A percentile compares a stretch with the other conserved stretches of the same genome.
Evolutionary conservation across 2,329 filamentous ascomycete species (phyloP).

Genomic region (Ceratocystis harringtonii): DNA sequence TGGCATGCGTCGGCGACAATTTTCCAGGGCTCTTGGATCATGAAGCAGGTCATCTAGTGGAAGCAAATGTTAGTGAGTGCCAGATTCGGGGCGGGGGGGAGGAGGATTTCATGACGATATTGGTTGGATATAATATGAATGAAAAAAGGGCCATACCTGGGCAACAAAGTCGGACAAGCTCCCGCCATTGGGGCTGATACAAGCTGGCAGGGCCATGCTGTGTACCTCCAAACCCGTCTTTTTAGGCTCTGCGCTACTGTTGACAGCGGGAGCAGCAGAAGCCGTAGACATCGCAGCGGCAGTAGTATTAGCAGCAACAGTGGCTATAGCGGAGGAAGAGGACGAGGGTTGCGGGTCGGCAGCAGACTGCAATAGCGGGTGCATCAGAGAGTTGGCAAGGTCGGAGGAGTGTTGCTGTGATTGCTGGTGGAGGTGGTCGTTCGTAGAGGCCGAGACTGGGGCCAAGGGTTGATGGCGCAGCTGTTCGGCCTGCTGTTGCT

Average conservation of each 20-base stretch:
- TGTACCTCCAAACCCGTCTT: conserved; percentile 35
- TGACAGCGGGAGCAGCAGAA: background rate
- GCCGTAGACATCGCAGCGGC: background rate
- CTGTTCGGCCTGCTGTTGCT: conserved; percentile 1
- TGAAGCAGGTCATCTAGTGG: conserved; percentile 74
- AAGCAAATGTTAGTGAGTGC: background rate
- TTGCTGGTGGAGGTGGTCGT: conserved; percentile 6
- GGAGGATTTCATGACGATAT: background rate
- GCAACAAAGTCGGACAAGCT: conserved; percentile 72
- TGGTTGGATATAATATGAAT: background rate
- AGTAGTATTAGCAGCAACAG: background rate
- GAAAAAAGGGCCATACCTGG: conserved; percentile 40
- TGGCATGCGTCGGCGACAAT: conserved; percentile 62
- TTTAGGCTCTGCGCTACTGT: conserved; percentile 4
- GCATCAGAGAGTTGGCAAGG: background rate
- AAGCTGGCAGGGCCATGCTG: conserved; percentile 55
- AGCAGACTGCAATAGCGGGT: background rate
- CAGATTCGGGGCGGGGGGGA: background rate
- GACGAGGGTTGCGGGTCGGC: background rate
- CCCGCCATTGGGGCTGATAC: conserved; percentile 61
- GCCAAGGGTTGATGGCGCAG: background rate
- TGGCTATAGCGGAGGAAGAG: conserved; percentile 6
- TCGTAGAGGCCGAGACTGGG: background rate
- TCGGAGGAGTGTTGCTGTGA: conserved; percentile 9
- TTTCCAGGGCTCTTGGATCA: conserved; percentile 90